Percentiles rank a stretch among this genome's conserved stretches.
These are phyloP conservation scores for Septoria linicola DNA, from an alignment of 2,329 filamentous ascomycete species.

Conservation along the genomic window DNA sequence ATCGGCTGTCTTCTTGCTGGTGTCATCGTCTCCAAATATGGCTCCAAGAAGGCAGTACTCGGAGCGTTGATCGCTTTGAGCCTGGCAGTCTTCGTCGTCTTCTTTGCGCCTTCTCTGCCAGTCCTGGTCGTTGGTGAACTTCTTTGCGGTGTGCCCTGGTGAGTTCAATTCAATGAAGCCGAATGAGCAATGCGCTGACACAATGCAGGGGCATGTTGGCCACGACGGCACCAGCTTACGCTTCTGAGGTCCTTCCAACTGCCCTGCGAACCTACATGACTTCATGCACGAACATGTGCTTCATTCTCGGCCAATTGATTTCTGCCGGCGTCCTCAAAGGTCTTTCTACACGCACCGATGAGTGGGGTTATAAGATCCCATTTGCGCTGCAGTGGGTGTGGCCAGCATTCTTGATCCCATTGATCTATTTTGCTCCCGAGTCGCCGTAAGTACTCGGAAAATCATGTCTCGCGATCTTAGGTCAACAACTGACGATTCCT, in stretches of 20 bases:
- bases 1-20: too few species aligned
- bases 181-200: too few species aligned
- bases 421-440: conserved; percentile 31
- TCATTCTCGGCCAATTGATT: conserved; percentile 60
- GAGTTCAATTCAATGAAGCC: not conserved
- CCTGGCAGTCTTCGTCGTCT: conserved; percentile 53
- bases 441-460: conserved; percentile 32
- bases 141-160: conserved; percentile 41
- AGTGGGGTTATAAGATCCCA: conserved; percentile 44
- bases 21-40: too few species aligned
- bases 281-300: conserved; percentile 61
- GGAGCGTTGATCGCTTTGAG: conserved; percentile 54
- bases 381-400: conserved; percentile 49
- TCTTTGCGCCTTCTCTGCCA: conserved; percentile 40
- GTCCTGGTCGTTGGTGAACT: conserved; percentile 36
- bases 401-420: conserved; percentile 35
- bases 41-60: too few species aligned
- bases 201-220: conserved; percentile 21
- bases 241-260: conserved; percentile 62
- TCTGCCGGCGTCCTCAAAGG: conserved; percentile 41
- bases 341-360: conserved; percentile 22
- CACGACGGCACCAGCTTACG: conserved; percentile 52
- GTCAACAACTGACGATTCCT: too few species aligned
- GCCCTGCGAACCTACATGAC: conserved; percentile 60
- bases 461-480: too few species aligned